Conservation (phyloP, 78 protist species). For the Bigelowiella natans region DNA sequence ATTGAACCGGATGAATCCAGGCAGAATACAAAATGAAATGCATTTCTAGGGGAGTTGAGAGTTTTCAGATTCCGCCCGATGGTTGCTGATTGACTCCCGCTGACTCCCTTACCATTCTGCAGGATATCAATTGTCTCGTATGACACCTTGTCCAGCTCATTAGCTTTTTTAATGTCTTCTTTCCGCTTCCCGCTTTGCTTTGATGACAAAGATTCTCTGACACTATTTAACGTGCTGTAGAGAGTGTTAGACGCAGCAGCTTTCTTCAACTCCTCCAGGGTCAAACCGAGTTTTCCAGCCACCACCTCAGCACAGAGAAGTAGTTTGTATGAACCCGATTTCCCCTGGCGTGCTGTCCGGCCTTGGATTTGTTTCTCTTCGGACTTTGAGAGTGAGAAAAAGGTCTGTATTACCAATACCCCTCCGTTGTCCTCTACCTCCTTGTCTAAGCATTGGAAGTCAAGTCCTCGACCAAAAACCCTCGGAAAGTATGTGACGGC, state of each 20-base stretch:
- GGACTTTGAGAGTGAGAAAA: background rate
- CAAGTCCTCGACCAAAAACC: slow-evolving; percentile 15
- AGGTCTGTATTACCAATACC: slow-evolving; percentile 19
- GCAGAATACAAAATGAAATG: background rate
- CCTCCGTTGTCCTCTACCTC: background rate
- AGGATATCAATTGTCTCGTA: too few relatives aligned
- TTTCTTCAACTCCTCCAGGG: too few relatives aligned
- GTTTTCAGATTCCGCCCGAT: background rate
- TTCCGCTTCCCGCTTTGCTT: too few relatives aligned
- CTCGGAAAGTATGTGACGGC: background rate
- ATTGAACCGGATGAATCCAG: background rate
- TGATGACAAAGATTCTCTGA: too few relatives aligned
- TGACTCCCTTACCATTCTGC: too few relatives aligned
- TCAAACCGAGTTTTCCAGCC: too few relatives aligned
- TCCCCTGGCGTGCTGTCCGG: slow-evolving; percentile 25
- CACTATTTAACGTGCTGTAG: background rate
- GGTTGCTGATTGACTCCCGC: background rate
- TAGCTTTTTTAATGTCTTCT: background rate
- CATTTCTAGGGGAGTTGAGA: background rate
- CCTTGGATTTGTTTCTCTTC: slow-evolving; percentile 32
- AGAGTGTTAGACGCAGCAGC: background rate
- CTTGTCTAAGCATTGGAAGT: background rate
- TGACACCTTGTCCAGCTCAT: too few relatives aligned
- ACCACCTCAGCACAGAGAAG: background rate
- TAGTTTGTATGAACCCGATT: background rate